Evolutionary conservation across 208 protist species (phyloP), one percentile per base, ranked within the genome.

Genomic region (Acanthamoeba castellanii): DNA sequence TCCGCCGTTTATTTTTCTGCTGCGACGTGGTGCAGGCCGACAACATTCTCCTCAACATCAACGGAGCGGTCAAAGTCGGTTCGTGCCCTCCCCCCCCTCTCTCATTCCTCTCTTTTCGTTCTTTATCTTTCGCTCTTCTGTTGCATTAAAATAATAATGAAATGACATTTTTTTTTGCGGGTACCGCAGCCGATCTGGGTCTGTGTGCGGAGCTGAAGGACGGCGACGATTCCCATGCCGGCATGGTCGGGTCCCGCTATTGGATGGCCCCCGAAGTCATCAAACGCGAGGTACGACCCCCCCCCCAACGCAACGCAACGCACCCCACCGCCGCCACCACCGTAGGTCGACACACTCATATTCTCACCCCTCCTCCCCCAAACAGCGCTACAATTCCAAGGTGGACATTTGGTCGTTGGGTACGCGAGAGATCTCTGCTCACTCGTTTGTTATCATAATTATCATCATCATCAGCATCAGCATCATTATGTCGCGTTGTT

Each of bases 241-340:
- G 88, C 13, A 93, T 78, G 55, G 88, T 81, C 16, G 88, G 88
- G 11, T 93, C 88, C 16, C 88, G 66, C 11, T 93, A 78, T 25
- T 93, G 88, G 88, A 93, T 93, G 88, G 88, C 88, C 16, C 88
- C 88, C 42, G 88, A 93, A n/a, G 42, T 93, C 8, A 93, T 93
- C 32, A 50, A 93, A 32, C 42, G 82, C 14, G 72, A 81, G 72
- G 72, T 81, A 37, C 27, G 27, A 25, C 3, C 64, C n/a, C 66
- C 22, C 20, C 27, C n/a, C n/a, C n/a, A n/a, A n/a, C n/a, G n/a
- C n/a, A n/a, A n/a, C n/a, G n/a, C n/a, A n/a, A n/a, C n/a, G n/a
- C n/a, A n/a, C n/a, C n/a, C n/a, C n/a, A n/a, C n/a, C n/a, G n/a
- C n/a, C n/a, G n/a, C n/a, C n/a, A n/a, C n/a, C n/a, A n/a, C n/a